phyloP scores from a whole-genome alignment of 2,329 filamentous ascomycete species.

The Ilyonectria mors-panacis region DNA sequence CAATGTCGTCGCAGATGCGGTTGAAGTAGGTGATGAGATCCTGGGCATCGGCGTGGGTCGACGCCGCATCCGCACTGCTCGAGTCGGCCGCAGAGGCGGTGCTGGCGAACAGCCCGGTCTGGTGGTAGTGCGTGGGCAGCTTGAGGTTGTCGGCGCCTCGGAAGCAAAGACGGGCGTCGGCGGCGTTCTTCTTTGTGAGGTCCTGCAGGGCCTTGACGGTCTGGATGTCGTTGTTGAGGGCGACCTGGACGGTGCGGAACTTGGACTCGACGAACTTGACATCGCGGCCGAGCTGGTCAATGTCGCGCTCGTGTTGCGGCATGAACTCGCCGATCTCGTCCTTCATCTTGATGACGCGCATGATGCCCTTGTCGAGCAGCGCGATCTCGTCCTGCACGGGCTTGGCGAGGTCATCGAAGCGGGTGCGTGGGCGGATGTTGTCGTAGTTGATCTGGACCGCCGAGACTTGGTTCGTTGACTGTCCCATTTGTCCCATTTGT shows the following conservation, averaged over 20 bases:
- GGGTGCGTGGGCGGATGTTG: conserved; percentile 87
- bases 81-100: conserved; percentile 48
- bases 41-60: conserved; percentile 56
- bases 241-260: conserved; percentile 61
- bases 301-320: conserved; percentile 67
- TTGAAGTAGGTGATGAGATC: conserved; percentile 63
- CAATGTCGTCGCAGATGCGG: conserved; percentile 59
- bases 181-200: conserved; percentile 72
- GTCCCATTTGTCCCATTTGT: conserved; percentile 30
- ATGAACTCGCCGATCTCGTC: conserved; percentile 81
- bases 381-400: conserved; percentile 85
- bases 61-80: conserved; percentile 51
- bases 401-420: conserved; percentile 91
- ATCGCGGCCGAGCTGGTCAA: conserved; percentile 63
- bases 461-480: conserved; percentile 68
- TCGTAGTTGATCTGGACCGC: conserved; percentile 85
- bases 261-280: conserved; percentile 66
- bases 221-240: conserved; percentile 70
- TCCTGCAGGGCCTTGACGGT: conserved; percentile 76
- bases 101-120: conserved; percentile 61
- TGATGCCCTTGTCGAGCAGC: conserved; percentile 83
- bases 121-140: conserved; percentile 73
- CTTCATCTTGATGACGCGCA: conserved; percentile 83
- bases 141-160: conserved; percentile 82
- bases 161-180: conserved; percentile 80